Conservation (phyloP, 192 early-diverging fungal genomes). For the Backusella tuberculispora region DNA sequence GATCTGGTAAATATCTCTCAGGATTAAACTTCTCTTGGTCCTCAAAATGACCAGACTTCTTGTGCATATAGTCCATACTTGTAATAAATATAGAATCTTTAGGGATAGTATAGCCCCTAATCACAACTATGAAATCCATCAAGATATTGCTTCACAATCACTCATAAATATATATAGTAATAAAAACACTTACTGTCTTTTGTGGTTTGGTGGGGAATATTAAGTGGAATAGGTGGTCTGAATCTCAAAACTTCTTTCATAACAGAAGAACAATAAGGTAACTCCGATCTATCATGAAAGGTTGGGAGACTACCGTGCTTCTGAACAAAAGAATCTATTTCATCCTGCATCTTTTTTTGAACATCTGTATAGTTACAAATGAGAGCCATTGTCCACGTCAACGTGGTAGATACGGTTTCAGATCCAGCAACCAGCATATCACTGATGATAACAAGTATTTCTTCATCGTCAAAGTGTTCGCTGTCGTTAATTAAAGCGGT, state of each 20-base stretch:
- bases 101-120: slow-evolving; percentile 50
- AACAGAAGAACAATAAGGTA: slow-evolving; percentile 6
- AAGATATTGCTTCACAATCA: neutral
- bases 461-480: neutral
- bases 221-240: neutral
- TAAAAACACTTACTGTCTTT: slow-evolving; percentile 2
- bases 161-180: neutral
- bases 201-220: neutral
- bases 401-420: neutral
- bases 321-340: slow-evolving; percentile 3
- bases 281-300: neutral
- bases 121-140: neutral
- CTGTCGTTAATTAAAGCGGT: neutral
- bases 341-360: neutral
- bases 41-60: slow-evolving; percentile 32
- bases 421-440: slow-evolving; percentile 4
- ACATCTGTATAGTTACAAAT: neutral
- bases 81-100: slow-evolving; percentile 50
- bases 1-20: slow-evolving; percentile 32
- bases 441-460: neutral
- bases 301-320: neutral
- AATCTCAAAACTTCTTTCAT: slow-evolving; percentile 9
- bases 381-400: neutral
- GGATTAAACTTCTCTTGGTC: slow-evolving; percentile 54
- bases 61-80: slow-evolving; percentile 52